Base-by-base conservation (phyloP, 148 eudicot genomes). In the Rheum nobile region DNA sequence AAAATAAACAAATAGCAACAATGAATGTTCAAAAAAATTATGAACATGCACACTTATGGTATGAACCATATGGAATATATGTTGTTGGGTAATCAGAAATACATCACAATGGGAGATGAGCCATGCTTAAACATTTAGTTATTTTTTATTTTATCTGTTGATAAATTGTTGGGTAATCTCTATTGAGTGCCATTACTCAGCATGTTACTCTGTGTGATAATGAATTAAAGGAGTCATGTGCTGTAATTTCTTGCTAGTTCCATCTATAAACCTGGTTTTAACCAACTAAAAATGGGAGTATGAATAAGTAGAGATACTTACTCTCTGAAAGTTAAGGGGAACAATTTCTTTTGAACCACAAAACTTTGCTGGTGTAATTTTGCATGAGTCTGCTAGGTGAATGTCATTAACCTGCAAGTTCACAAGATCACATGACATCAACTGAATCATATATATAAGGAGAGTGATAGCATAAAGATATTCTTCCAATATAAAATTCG, bases 301-400 rank as follows among this genome's bases (percentile, higher is more conserved):
- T 32, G 38, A 34, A 65, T 5, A 76, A 63, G 28, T 34, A 52
- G 28, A 55, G 35, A 6, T 17, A 74, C 79, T 70, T 78, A 84
- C 86, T 82, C 89, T 85, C 28, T 91, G 88, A 71, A 85, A 79
- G 77, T 88, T 83, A 72, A 93, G 91, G 1, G 91, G 88, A 29
- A 91, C 95, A 75, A 91, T 84, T 84, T 93, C 98, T 80, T 93
- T 91, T 57, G 95, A 85, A 9, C 98, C 98, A 83, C 76, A 91
- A 76, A 93, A 93, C 78, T 93, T 93, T 1, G 91, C 91, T 24
- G 98, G 98, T 67, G 87, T 89, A 39, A 93, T 83, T 83, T 93
- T 93, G 83, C 98, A 93, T 12, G 84, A 82, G 84, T 89, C 90
- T 78, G 98, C 95, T 67, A 74, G 85, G 77, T 78, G 86, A 83